phyloP scores from a whole-genome alignment of 306 rosid genomes.

The Alnus rubra region DNA sequence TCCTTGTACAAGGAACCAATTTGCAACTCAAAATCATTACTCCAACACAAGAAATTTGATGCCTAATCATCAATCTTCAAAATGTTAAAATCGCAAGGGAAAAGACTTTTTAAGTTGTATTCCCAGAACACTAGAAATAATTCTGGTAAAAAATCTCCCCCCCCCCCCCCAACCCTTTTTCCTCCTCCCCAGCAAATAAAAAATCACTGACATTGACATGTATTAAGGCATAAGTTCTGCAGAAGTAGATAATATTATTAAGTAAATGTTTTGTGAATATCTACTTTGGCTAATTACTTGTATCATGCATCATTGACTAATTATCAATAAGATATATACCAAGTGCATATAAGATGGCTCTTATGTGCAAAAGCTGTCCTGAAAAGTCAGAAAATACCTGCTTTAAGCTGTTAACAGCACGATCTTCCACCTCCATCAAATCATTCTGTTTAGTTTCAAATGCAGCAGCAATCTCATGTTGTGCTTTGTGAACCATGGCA shows the following conservation, averaged over 20 bases:
- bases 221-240: neutral
- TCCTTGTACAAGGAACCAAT: neutral
- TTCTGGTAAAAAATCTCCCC: too few relatives aligned
- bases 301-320: neutral
- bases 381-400: constrained; percentile 52
- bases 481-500: constrained; percentile 93
- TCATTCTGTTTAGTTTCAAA: constrained; percentile 63
- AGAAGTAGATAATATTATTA: neutral
- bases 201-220: neutral
- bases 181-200: neutral
- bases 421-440: constrained; percentile 71
- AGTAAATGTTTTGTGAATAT: neutral
- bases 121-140: too few relatives aligned
- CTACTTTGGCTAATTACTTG: neutral
- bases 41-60: neutral
- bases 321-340: neutral
- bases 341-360: neutral
- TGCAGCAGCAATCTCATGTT: constrained; percentile 83
- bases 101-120: too few relatives aligned
- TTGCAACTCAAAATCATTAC: neutral
- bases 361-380: neutral
- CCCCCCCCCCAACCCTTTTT: too few relatives aligned
- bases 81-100: too few relatives aligned
- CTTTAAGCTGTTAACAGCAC: constrained; percentile 66
- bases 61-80: neutral